Conservation (phyloP, 306 rosid genomes). For the Prinsepia uniflora region DNA sequence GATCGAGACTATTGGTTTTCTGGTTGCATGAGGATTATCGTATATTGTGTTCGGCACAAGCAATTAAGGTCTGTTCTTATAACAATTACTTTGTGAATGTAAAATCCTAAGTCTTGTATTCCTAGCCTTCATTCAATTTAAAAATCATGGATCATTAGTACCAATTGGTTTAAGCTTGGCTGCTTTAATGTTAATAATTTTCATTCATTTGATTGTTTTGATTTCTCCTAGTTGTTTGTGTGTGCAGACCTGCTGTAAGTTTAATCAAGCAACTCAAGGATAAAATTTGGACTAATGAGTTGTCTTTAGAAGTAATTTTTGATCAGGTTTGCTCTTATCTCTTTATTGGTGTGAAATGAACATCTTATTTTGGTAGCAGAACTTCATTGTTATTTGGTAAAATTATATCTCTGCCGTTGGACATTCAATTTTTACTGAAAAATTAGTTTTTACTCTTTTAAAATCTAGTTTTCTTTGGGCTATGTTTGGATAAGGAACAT, state of each 20-base stretch:
- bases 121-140: background rate
- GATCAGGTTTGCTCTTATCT: constrained; percentile 53
- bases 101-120: background rate
- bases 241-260: constrained; percentile 49
- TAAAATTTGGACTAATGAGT: constrained; percentile 41
- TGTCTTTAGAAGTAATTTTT: constrained; percentile 46
- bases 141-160: background rate
- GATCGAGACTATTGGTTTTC: constrained; percentile 53
- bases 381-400: background rate
- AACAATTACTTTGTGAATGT: background rate
- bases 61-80: constrained; percentile 51
- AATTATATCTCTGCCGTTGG: background rate
- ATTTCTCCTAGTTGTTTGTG: constrained; percentile 9
- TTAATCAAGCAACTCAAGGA: constrained; percentile 70
- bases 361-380: background rate
- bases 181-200: background rate
- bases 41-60: constrained; percentile 55
- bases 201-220: constrained; percentile 3
- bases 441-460: background rate
- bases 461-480: background rate
- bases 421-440: background rate
- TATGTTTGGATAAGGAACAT: too few relatives aligned
- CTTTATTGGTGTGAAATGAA: background rate
- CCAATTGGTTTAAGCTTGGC: background rate
- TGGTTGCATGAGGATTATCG: constrained; percentile 63